Evolutionary conservation across 208 protist genomes (phyloP).

Genomic region (Leishmania tarentolae): DNA sequence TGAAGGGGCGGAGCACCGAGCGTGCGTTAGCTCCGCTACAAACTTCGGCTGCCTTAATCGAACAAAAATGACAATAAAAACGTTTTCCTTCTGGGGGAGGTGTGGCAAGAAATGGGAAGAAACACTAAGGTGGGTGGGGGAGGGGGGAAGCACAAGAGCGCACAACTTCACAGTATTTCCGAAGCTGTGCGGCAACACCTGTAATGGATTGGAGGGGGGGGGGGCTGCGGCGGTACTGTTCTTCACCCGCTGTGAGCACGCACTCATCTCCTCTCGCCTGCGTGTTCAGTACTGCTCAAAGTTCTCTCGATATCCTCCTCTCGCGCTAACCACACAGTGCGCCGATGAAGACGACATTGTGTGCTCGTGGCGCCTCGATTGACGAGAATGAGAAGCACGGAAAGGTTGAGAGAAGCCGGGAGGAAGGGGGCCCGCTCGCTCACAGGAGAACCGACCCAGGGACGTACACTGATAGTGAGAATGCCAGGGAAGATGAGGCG

Average conservation of each 20-base stretch:
- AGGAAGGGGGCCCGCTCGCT: background rate
- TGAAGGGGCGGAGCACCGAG: background rate
- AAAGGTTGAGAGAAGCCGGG: background rate
- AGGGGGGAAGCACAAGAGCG: background rate
- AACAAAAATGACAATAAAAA: background rate
- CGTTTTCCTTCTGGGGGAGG: background rate
- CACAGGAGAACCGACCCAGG: background rate
- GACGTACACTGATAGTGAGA: background rate
- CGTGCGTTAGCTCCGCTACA: background rate
- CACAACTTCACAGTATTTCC: background rate
- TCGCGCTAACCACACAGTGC: background rate
- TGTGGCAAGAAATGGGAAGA: background rate
- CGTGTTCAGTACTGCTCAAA: too few relatives aligned
- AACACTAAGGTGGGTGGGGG: slow-evolving; percentile 5
- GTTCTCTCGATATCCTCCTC: background rate
- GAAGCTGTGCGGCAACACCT: background rate
- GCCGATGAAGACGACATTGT: background rate
- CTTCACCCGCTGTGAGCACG: background rate
- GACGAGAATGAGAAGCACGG: background rate
- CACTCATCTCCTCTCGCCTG: background rate
- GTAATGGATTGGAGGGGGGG: background rate
- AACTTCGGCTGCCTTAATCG: background rate
- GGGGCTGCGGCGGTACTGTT: background rate
- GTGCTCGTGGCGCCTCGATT: background rate
- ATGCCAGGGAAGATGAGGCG: background rate